Conservation (phyloP, 345 rosid genomes). For the Dovyalis caffra region DNA sequence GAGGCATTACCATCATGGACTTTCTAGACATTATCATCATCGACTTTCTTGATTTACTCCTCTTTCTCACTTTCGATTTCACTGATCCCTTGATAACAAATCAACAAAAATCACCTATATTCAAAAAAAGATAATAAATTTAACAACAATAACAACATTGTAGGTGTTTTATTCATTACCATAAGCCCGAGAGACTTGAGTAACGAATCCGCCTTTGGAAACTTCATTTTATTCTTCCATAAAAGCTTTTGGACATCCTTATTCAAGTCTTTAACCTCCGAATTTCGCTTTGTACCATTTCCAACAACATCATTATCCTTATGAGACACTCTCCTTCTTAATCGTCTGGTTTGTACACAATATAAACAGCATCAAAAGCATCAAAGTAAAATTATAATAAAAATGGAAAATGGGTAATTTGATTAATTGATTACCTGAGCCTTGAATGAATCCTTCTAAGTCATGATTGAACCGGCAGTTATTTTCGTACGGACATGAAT, state of each 20-base stretch:
- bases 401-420: neutral
- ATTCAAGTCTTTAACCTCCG: conserved; percentile 66
- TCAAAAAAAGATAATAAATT: neutral
- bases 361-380: conserved; percentile 10
- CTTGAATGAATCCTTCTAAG: conserved; percentile 58
- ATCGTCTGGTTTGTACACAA: conserved; percentile 84
- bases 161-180: conserved; percentile 39
- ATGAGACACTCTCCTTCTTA: conserved; percentile 87
- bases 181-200: conserved; percentile 67
- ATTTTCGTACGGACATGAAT: conserved; percentile 59
- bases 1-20: no score
- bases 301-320: conserved; percentile 22
- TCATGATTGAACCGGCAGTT: conserved; percentile 87
- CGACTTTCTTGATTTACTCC: conserved; percentile 33
- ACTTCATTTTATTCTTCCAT: conserved; percentile 82
- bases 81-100: conserved; percentile 38
- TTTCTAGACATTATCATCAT: conserved; percentile 5
- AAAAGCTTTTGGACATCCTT: conserved; percentile 84
- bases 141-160: neutral
- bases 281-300: conserved; percentile 24
- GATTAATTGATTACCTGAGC: conserved; percentile 54
- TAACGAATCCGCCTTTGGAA: conserved; percentile 67
- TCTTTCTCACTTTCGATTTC: conserved; percentile 44
- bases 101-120: neutral
- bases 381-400: neutral